Conservation (phyloP, 2,329 filamentous ascomycete species). For the Phaeosphaeriaceae sp. region DNA sequence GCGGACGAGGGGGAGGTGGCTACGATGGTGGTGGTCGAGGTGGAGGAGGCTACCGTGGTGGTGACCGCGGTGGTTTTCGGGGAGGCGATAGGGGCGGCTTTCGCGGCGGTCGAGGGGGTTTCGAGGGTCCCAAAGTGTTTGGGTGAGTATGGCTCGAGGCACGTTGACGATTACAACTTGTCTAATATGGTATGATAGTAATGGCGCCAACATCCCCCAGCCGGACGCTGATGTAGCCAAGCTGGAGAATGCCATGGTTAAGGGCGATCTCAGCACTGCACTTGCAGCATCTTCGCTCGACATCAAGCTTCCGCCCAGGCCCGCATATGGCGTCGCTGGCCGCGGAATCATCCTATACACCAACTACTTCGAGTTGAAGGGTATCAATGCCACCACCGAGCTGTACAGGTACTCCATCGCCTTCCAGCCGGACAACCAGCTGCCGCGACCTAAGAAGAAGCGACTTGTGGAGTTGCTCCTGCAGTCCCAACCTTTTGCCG, state of each 20-base stretch:
- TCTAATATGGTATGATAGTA: conserved; percentile 15
- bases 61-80: conserved; percentile 17
- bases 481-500: conserved; percentile 38
- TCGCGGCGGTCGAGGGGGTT: conserved; percentile 19
- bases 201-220: conserved; percentile 38
- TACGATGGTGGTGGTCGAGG: conserved; percentile 17
- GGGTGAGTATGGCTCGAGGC: conserved; percentile 25
- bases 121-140: conserved; percentile 22
- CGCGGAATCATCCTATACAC: conserved; percentile 50
- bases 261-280: conserved; percentile 27
- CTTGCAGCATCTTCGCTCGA: conserved; percentile 32
- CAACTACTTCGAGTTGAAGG: conserved; percentile 52
- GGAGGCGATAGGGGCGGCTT: conserved; percentile 18
- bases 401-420: conserved; percentile 40
- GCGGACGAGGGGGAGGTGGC: conserved; percentile 21
- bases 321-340: conserved; percentile 49
- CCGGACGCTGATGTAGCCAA: conserved; percentile 41
- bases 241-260: conserved; percentile 42
- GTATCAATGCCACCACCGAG: conserved; percentile 21
- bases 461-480: conserved; percentile 58
- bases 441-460: conserved; percentile 54
- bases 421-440: conserved; percentile 44
- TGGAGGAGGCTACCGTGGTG: conserved; percentile 19
- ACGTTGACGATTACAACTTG: background rate
- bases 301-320: conserved; percentile 32